Evolutionary conservation across 1,284 basidiomycete species (phyloP).

Genomic region (Rhodotorula sp.): DNA sequence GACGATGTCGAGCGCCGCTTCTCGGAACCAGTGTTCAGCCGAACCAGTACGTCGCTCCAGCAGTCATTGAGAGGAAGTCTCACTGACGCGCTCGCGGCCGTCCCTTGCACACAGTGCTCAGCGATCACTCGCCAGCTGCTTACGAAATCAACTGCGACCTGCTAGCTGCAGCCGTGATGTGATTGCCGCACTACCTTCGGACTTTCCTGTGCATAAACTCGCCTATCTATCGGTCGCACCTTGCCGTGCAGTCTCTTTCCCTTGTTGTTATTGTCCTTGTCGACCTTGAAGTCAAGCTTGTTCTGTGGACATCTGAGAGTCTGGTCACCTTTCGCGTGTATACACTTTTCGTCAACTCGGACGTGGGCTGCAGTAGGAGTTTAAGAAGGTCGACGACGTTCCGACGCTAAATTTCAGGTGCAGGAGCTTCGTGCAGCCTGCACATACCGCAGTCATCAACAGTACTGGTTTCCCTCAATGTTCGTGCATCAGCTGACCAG

Average conservation of each 20-base stretch:
- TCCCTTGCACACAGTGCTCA: conserved; percentile 18
- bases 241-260: background rate
- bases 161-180: conserved; percentile 28
- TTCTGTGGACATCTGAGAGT: too few relatives aligned
- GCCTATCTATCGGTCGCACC: background rate
- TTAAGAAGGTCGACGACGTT: too few relatives aligned
- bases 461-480: too few relatives aligned
- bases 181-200: background rate
- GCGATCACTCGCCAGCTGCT: conserved; percentile 32
- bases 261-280: background rate
- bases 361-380: too few relatives aligned
- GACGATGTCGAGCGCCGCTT: conserved; percentile 54
- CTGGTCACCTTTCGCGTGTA: too few relatives aligned
- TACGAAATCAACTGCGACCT: conserved; percentile 34
- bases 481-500: too few relatives aligned
- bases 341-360: too few relatives aligned
- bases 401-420: too few relatives aligned
- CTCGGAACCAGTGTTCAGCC: conserved; percentile 52
- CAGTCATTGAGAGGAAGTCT: too few relatives aligned
- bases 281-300: background rate
- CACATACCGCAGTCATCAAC: too few relatives aligned
- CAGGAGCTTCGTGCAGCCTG: too few relatives aligned
- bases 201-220: background rate
- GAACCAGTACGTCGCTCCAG: conserved; percentile 18
- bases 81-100: too few relatives aligned